These are phyloP conservation scores for Periglandula ipomoeae DNA, from an alignment of 2,329 filamentous ascomycete genomes.

Conservation along the genomic window DNA sequence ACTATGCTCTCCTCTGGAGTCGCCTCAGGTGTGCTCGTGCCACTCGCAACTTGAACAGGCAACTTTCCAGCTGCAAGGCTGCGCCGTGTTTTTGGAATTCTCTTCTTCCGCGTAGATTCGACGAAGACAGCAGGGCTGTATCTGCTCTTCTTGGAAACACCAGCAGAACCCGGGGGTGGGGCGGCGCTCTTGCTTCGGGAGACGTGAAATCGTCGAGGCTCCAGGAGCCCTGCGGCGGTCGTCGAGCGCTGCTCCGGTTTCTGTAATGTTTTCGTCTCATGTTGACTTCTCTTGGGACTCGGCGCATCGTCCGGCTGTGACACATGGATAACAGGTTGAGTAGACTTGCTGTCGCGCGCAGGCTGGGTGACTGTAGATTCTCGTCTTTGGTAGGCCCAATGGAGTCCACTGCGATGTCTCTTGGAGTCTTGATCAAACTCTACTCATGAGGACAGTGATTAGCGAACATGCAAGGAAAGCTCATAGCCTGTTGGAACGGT, in stretches of 20 bases:
- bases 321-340: constrained; percentile 38
- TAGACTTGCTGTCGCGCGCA: not conserved
- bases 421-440: constrained; percentile 45
- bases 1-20: constrained; percentile 5
- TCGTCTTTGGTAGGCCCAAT: constrained; percentile 49
- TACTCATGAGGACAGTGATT: constrained; percentile 14
- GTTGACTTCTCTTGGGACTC: constrained; percentile 8
- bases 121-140: constrained; percentile 44
- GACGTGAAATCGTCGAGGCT: constrained; percentile 47
- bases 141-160: constrained; percentile 31
- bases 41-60: not conserved
- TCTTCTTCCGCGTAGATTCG: constrained; percentile 38
- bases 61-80: constrained; percentile 12
- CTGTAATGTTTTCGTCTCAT: constrained; percentile 3
- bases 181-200: constrained; percentile 29
- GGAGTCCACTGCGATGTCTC: constrained; percentile 39
- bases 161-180: constrained; percentile 14
- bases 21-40: constrained; percentile 1
- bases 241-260: not conserved
- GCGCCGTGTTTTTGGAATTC: constrained; percentile 11
- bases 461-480: constrained; percentile 6
- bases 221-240: constrained; percentile 11
- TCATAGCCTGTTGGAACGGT: constrained; percentile 8
- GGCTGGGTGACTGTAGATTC: constrained; percentile 21
- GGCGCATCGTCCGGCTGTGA: constrained; percentile 29